phyloP scores from a whole-genome alignment of 176 grass and related monocot genomes.

The Triticum turgidum region DNA sequence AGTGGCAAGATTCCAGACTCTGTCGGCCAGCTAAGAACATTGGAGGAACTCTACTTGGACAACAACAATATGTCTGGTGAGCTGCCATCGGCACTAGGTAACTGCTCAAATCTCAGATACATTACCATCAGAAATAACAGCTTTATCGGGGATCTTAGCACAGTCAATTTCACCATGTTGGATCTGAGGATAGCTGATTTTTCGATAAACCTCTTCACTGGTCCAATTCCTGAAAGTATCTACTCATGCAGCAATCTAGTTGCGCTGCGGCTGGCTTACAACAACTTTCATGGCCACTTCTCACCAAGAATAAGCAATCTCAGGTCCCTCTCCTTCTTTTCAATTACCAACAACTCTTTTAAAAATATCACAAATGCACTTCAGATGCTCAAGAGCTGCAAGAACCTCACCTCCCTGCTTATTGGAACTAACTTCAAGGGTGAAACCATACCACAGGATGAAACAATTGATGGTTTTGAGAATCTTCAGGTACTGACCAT shows the following conservation, averaged over 20 bases:
- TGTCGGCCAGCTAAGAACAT: conserved; percentile 45
- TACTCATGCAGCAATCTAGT: conserved; percentile 58
- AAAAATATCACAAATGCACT: conserved; percentile 56
- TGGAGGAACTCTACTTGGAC: conserved; percentile 43
- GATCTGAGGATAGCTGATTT: conserved; percentile 57
- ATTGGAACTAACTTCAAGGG: conserved; percentile 52
- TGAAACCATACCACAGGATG: conserved; percentile 47
- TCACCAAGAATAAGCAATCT: conserved; percentile 54
- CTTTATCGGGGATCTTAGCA: conserved; percentile 48
- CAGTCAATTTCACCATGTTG: conserved; percentile 55
- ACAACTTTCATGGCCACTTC: conserved; percentile 47
- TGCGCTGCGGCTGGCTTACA: conserved; percentile 54
- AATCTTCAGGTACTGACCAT: conserved; percentile 55
- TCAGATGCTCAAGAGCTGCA: conserved; percentile 51
- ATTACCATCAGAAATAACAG: conserved; percentile 58
- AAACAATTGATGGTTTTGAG: conserved; percentile 47
- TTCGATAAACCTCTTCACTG: conserved; percentile 51
- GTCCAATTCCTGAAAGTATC: conserved; percentile 63
- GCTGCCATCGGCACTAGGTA: conserved; percentile 40
- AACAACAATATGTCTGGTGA: conserved; percentile 54
- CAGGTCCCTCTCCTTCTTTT: conserved; percentile 50
- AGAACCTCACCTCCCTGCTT: conserved; percentile 49
- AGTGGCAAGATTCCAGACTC: conserved; percentile 42
- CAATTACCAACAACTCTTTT: conserved; percentile 49
- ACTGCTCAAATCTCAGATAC: conserved; percentile 52